A percentile compares a stretch with the other conserved stretches of the same genome.
Conservation (phyloP, 2,329 filamentous ascomycete species). For the Hyphodiscus sp. region DNA sequence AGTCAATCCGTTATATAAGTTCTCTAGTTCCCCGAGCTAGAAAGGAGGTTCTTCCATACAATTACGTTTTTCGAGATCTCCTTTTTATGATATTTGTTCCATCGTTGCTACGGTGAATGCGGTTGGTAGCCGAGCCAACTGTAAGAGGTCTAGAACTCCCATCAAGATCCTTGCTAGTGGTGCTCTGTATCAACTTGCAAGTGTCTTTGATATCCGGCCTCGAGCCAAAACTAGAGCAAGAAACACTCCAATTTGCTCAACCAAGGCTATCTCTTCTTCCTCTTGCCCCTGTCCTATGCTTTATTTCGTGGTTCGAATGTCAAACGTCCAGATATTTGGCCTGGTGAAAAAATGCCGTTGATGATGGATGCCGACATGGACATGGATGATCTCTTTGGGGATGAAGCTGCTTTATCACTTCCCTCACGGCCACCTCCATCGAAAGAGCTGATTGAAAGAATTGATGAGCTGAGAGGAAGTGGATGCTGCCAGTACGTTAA, state of each 20-base stretch:
- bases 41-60: too few species aligned
- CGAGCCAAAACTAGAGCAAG: too few species aligned
- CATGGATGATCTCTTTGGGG: conserved; percentile 68
- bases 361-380: conserved; percentile 53
- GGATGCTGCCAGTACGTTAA: conserved; percentile 74
- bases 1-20: neutral
- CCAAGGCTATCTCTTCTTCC: neutral
- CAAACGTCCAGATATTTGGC: neutral
- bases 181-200: too few species aligned
- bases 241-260: too few species aligned
- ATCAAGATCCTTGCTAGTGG: too few species aligned
- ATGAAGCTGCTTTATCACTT: conserved; percentile 54
- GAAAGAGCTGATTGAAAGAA: conserved; percentile 62
- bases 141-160: too few species aligned
- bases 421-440: conserved; percentile 44
- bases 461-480: conserved; percentile 69
- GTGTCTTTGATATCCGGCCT: too few species aligned
- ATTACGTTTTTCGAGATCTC: too few species aligned
- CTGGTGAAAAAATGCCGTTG: conserved; percentile 36
- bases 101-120: neutral
- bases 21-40: too few species aligned
- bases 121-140: too few species aligned
- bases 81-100: too few species aligned
- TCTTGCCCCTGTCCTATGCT: neutral
- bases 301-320: neutral